Evolutionary conservation across 2,329 filamentous ascomycete genomes (phyloP).

Genomic region (Neofusicoccum cordaticola): DNA sequence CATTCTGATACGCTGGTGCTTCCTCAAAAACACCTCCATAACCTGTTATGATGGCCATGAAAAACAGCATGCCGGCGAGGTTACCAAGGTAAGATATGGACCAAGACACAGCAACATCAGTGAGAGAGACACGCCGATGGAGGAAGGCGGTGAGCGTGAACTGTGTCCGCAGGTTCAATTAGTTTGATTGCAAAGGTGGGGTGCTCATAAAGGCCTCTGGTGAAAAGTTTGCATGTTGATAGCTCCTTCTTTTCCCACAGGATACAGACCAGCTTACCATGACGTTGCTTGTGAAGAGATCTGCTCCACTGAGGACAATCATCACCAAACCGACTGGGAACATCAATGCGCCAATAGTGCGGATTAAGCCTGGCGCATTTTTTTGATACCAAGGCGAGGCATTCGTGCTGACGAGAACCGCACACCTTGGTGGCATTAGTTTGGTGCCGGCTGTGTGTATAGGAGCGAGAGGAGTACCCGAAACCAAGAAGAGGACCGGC

Average conservation of each 20-base stretch:
- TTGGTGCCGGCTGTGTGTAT: no score
- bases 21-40: constrained; percentile 30
- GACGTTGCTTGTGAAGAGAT: constrained; percentile 31
- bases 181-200: no score
- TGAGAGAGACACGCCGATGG: constrained; percentile 21
- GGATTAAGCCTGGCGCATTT: constrained; percentile 41
- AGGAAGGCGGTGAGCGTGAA: constrained; percentile 24
- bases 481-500: constrained; percentile 19
- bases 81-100: constrained; percentile 32
- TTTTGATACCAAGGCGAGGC: constrained; percentile 48
- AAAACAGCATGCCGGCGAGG: constrained; percentile 31
- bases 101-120: constrained; percentile 28
- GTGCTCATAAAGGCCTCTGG: no score
- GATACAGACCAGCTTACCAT: neutral
- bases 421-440: neutral
- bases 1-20: constrained; percentile 41
- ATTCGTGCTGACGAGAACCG: constrained; percentile 35
- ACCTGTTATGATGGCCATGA: constrained; percentile 29
- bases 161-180: neutral
- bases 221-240: neutral
- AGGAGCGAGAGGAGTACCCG: neutral
- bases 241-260: neutral
- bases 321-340: constrained; percentile 35
- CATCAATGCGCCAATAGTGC: constrained; percentile 30
- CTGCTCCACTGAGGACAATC: constrained; percentile 33